phyloP scores from a whole-genome alignment of 2,329 filamentous ascomycete genomes.

The Cladophialophora exuberans region DNA sequence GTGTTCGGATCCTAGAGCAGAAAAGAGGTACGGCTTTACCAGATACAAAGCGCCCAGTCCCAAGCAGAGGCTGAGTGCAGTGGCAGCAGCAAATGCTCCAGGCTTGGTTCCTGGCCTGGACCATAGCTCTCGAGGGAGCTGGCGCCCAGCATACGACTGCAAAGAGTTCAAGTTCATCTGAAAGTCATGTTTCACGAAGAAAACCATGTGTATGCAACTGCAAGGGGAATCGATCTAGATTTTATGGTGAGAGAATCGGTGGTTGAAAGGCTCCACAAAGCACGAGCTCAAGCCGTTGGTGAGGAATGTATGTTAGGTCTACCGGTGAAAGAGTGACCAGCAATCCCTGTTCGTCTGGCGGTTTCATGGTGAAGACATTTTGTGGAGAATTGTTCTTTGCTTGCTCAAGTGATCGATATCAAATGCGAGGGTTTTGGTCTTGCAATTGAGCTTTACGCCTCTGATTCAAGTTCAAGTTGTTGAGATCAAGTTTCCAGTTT shows the following conservation, averaged over 20 bases:
- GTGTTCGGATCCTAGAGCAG: neutral
- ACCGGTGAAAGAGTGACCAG: neutral
- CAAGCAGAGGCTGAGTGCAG: slow-evolving; percentile 13
- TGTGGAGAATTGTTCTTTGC: too few species aligned
- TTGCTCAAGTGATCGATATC: too few species aligned
- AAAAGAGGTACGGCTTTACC: slow-evolving; percentile 11
- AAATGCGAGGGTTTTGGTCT: too few species aligned
- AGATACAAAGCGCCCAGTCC: slow-evolving; percentile 17
- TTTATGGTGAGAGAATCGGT: neutral
- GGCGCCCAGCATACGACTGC: neutral
- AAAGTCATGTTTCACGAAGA: neutral
- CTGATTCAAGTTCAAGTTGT: too few species aligned
- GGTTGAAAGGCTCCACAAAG: neutral
- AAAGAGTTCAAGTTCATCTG: slow-evolving; percentile 3
- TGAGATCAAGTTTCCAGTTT: too few species aligned
- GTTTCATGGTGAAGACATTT: too few species aligned
- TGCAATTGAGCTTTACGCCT: too few species aligned
- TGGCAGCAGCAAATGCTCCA: slow-evolving; percentile 12
- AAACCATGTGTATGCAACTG: neutral
- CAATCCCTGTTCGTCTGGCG: neutral
- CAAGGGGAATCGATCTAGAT: neutral
- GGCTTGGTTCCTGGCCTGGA: neutral
- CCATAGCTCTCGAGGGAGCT: slow-evolving; percentile 1
- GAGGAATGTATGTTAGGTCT: slow-evolving; percentile 2
- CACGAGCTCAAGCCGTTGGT: slow-evolving; percentile 13